Evolutionary conservation across 208 protist genomes (phyloP), one percentile per base, ranked within the genome.

Genomic region (Herpetomonas tarakana): DNA sequence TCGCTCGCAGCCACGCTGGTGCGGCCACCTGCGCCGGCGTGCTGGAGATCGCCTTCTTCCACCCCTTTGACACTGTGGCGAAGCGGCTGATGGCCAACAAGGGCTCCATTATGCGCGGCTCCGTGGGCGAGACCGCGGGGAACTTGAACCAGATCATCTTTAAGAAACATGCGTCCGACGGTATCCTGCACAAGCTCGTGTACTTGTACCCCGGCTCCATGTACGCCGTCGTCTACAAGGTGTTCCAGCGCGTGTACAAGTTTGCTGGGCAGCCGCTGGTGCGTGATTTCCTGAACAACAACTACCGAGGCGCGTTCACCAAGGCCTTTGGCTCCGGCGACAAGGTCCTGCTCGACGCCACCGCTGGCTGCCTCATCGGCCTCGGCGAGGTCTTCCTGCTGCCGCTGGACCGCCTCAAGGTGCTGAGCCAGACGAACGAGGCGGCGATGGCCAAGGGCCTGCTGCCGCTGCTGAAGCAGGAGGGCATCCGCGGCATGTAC

Each of bases 191-290:
- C 46, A 94, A 94, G 76, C 26, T 92, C 41, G 18, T 76, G 46
- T 94, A 91, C 62, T 78, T 97, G 62, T 97, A 94, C 68, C 92
- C 92, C 2, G 92, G 92, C 54, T 91, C 85, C 50, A 55, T 79
- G 38, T 97, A 94, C 66, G 92, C 86, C 24, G 79, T 92, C 2
- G 68, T 81, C 14, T 97, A 97, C 69, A 97, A 97, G 71, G 83
- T 97, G 0, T 79, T 93, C 38, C 92, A 97, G 74, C 83, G 92
- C 19, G 83, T 94, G 25, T 96, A 93, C 82, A 97, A 97, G 74
- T 95, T 97, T 55, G 88, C 87, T 3, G 89, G 89, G 2, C 92
- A 97, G 83, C 92, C 92, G 0, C 41, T 92, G 31, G 83, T 94
- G 52, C 82, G 84, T 38, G 88, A 96, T 56, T 79, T 76, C 62